Conservation (phyloP, 164 flowering plant genomes). For the Vitis cinerea region DNA sequence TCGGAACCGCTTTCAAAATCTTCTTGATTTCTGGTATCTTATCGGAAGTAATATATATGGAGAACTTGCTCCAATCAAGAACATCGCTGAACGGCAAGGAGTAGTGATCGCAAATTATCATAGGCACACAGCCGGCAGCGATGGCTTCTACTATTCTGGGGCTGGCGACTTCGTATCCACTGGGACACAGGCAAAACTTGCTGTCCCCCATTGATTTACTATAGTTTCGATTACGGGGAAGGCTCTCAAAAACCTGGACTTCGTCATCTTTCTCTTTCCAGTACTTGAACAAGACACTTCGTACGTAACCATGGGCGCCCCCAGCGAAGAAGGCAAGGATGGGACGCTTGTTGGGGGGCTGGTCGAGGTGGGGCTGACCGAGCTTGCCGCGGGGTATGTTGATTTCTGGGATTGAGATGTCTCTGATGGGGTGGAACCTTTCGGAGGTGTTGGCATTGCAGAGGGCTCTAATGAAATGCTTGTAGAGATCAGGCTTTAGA, state of each 20-base stretch:
- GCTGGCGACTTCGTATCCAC: conserved; percentile 63
- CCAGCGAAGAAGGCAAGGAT: conserved; percentile 59
- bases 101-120: conserved; percentile 33
- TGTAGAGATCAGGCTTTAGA: conserved; percentile 9
- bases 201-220: conserved; percentile 23
- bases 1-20: conserved; percentile 28
- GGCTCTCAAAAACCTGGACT: conserved; percentile 32
- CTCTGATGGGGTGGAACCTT: conserved; percentile 24
- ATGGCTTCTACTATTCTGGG: conserved; percentile 45
- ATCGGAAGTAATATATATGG: conserved; percentile 28
- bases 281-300: conserved; percentile 23
- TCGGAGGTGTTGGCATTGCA: conserved; percentile 37
- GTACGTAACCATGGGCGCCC: conserved; percentile 38
- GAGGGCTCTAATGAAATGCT: conserved; percentile 23
- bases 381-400: conserved; percentile 10
- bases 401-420: conserved; percentile 19
- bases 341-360: conserved; percentile 16
- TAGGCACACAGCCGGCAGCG: conserved; percentile 39
- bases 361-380: conserved; percentile 3
- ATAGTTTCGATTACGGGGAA: conserved; percentile 24
- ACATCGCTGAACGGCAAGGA: conserved; percentile 58
- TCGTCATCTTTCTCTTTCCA: conserved; percentile 42
- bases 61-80: conserved; percentile 51
- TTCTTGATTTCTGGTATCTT: conserved; percentile 46
- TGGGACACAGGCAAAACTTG: conserved; percentile 59